Conservation (phyloP, 2,329 filamentous ascomycete genomes). For the Fusarium vanettenii region DNA sequence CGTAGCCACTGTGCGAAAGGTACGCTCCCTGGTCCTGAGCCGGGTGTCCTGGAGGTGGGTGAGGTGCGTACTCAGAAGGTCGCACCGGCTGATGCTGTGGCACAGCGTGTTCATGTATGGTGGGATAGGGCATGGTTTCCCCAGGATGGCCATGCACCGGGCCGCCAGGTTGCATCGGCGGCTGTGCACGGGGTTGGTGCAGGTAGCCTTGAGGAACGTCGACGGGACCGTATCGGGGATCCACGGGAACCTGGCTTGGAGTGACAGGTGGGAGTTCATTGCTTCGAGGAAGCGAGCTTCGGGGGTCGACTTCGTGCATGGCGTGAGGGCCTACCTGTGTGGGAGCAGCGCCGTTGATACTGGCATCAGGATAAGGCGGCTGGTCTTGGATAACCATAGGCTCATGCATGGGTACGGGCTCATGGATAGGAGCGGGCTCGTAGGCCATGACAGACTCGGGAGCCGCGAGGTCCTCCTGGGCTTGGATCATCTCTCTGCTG, state of each 20-base stretch:
- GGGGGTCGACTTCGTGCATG: constrained; percentile 36
- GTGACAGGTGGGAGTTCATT: constrained; percentile 39
- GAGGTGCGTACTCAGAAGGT: constrained; percentile 44
- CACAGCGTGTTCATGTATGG: constrained; percentile 41
- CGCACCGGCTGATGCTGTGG: constrained; percentile 42
- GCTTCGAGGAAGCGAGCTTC: constrained; percentile 35
- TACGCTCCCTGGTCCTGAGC: constrained; percentile 44
- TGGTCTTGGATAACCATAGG: constrained; percentile 18
- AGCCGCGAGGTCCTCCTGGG: constrained; percentile 1
- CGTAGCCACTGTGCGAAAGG: constrained; percentile 44
- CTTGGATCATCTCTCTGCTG: background rate
- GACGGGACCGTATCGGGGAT: constrained; percentile 38
- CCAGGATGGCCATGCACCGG: constrained; percentile 38
- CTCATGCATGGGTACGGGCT: constrained; percentile 18
- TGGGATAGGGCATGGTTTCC: constrained; percentile 41
- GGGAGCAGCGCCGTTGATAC: constrained; percentile 10
- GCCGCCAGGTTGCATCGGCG: constrained; percentile 39
- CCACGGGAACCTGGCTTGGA: constrained; percentile 37
- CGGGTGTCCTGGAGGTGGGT: constrained; percentile 36
- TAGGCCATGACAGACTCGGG: constrained; percentile 14
- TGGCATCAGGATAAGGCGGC: constrained; percentile 14
- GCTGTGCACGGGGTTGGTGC: constrained; percentile 41
- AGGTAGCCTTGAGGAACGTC: constrained; percentile 42
- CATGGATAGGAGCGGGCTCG: constrained; percentile 17
- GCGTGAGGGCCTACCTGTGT: constrained; percentile 7